Percentiles rank a stretch among this genome's conserved stretches.
Conservation (phyloP, 805 yeast species). For the Teunomyces cretensis region DNA sequence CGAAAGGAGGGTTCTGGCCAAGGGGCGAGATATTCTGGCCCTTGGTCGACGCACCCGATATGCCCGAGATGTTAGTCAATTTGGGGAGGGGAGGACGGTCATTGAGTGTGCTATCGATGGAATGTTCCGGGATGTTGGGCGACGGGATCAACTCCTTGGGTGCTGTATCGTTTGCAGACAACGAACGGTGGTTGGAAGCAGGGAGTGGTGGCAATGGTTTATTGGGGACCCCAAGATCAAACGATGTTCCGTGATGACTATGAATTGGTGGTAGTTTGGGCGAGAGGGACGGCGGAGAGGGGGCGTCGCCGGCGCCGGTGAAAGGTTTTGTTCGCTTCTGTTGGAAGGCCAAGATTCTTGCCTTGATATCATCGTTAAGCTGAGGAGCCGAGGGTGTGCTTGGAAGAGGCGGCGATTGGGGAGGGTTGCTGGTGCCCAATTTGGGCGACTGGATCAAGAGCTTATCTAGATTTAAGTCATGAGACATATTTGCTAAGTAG, state of each 20-base stretch:
- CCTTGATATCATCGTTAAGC: slow-evolving; percentile 69
- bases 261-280: slow-evolving; percentile 7
- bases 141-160: slow-evolving; percentile 8
- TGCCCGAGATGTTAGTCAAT: not conserved
- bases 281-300: slow-evolving; percentile 9
- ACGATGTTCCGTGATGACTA: slow-evolving; percentile 12
- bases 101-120: slow-evolving; percentile 1
- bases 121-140: slow-evolving; percentile 3
- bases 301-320: slow-evolving; percentile 3
- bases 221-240: not conserved
- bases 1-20: slow-evolving; percentile 4
- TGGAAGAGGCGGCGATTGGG: slow-evolving; percentile 7
- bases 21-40: slow-evolving; percentile 4
- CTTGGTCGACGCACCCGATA: slow-evolving; percentile 1
- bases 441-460: slow-evolving; percentile 4
- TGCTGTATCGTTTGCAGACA: slow-evolving; percentile 11
- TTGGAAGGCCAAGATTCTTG: slow-evolving; percentile 83
- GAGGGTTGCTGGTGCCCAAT: not conserved
- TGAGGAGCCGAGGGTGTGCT: slow-evolving; percentile 9
- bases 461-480: slow-evolving; percentile 1
- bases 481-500: slow-evolving; percentile 1
- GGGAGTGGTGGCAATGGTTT: slow-evolving; percentile 32
- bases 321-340: slow-evolving; percentile 54
- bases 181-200: slow-evolving; percentile 7
- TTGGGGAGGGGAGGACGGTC: not conserved